Conservation (phyloP, 2,329 filamentous ascomycete species). For the Fusarium fracticaudum region DNA sequence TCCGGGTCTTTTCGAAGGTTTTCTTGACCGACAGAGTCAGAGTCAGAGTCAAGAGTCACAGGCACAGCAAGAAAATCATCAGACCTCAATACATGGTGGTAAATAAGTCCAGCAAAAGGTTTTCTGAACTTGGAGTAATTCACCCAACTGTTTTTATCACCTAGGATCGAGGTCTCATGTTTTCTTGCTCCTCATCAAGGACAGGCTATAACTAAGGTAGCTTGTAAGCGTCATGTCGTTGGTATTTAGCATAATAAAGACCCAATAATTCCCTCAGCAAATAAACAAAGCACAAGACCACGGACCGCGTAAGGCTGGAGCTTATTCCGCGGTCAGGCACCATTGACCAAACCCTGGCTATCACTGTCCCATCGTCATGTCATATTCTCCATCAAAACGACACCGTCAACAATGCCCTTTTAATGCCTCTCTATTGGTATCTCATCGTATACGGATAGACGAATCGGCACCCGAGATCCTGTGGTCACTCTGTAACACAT, state of each 20-base stretch:
- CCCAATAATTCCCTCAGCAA: constrained; percentile 27
- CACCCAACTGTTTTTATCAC: background rate
- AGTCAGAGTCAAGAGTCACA: background rate
- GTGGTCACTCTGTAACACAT: background rate
- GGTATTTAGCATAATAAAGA: background rate
- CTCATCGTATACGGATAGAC: background rate
- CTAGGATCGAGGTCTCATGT: background rate
- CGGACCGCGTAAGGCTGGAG: background rate
- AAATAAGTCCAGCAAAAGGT: background rate
- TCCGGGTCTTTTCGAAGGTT: background rate
- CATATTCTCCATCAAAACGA: background rate
- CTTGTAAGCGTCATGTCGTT: constrained; percentile 18
- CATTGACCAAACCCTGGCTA: constrained; percentile 10
- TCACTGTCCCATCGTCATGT: background rate
- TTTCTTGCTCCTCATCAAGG: background rate
- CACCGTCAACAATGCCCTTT: background rate
- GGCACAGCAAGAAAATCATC: background rate
- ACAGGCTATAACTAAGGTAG: background rate
- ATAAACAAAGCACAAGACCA: constrained; percentile 2
- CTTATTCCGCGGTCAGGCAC: constrained; percentile 28
- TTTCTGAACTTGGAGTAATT: background rate
- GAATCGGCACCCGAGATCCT: constrained; percentile 1
- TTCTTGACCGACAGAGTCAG: constrained; percentile 26
- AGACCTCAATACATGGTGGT: background rate
- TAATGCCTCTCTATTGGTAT: background rate